Percentiles rank a stretch among this genome's conserved stretches.
Conservation (phyloP, 2,329 filamentous ascomycete species). For the Chaetomiaceae sp. region DNA sequence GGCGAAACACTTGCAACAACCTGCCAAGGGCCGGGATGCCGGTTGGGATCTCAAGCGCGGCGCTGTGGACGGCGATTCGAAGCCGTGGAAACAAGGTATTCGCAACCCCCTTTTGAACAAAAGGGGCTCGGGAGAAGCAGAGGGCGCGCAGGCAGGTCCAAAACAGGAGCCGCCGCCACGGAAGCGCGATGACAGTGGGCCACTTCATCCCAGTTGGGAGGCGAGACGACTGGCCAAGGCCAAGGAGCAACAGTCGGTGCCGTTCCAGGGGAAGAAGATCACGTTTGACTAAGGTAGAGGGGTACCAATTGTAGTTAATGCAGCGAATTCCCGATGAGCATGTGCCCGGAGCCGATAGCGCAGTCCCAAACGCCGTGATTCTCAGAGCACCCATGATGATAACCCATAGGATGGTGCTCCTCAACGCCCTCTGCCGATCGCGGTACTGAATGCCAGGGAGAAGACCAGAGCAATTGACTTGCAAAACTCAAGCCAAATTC, state of each 20-base stretch:
- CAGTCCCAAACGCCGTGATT: too few species aligned
- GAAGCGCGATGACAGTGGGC: slow-evolving; percentile 31
- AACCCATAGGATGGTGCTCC: too few species aligned
- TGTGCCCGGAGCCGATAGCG: too few species aligned
- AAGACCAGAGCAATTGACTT: too few species aligned
- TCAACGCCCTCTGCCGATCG: too few species aligned
- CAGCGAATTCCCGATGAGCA: too few species aligned
- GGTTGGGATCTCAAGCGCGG: slow-evolving; percentile 55
- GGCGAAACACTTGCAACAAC: slow-evolving; percentile 55
- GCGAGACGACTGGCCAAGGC: slow-evolving; percentile 58
- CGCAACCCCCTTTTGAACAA: slow-evolving; percentile 27
- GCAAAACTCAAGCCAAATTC: too few species aligned
- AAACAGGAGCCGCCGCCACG: slow-evolving; percentile 16
- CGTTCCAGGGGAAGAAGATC: slow-evolving; percentile 53
- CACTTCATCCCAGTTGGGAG: slow-evolving; percentile 60
- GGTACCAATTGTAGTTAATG: not conserved
- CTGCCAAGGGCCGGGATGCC: slow-evolving; percentile 30
- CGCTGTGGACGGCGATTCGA: slow-evolving; percentile 43
- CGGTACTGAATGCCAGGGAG: too few species aligned
- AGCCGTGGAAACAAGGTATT: slow-evolving; percentile 41
- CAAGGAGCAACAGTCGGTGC: slow-evolving; percentile 40
- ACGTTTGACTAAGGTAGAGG: slow-evolving; percentile 44
- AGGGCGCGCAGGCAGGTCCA: not conserved
- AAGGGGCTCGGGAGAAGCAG: slow-evolving; percentile 11
- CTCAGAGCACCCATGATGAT: too few species aligned